Evolutionary conservation across 2,329 filamentous ascomycete species (phyloP).

Genomic region (Alternaria sp.): DNA sequence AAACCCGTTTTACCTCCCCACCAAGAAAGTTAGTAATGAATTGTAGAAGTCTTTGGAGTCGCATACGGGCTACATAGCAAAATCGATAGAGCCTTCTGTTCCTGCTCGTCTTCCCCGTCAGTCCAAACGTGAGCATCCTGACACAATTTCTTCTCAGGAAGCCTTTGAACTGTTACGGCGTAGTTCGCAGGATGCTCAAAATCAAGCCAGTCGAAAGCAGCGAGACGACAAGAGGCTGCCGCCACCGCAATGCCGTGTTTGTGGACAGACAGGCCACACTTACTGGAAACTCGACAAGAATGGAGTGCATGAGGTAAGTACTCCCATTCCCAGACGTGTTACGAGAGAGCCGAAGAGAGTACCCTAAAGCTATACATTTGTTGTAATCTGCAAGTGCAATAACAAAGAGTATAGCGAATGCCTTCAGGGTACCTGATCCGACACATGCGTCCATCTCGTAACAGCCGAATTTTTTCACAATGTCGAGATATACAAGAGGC

Average conservation of each 20-base stretch:
- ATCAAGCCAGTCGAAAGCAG: neutral
- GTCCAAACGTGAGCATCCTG: neutral
- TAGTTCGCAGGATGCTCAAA: neutral
- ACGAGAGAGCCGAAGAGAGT: neutral
- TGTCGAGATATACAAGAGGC: neutral
- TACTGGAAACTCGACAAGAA: neutral
- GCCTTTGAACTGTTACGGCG: neutral
- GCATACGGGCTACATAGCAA: neutral
- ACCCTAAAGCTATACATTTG: neutral
- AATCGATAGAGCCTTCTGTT: neutral
- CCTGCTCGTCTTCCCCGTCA: neutral
- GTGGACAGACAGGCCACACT: neutral
- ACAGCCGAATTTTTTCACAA: neutral
- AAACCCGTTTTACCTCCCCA: neutral
- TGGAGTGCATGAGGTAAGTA: neutral
- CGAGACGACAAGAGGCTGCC: neutral
- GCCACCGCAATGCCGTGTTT: neutral
- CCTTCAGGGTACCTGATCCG: neutral
- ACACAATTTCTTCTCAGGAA: neutral
- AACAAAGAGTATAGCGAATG: neutral
- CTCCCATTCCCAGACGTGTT: neutral
- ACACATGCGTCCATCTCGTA: neutral
- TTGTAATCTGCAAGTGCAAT: too few species aligned
- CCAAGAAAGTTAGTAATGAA: constrained; percentile 4
- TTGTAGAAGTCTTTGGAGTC: neutral